Conservation (phyloP, 352 stramenopile species). For the Pythium phragmitis region DNA sequence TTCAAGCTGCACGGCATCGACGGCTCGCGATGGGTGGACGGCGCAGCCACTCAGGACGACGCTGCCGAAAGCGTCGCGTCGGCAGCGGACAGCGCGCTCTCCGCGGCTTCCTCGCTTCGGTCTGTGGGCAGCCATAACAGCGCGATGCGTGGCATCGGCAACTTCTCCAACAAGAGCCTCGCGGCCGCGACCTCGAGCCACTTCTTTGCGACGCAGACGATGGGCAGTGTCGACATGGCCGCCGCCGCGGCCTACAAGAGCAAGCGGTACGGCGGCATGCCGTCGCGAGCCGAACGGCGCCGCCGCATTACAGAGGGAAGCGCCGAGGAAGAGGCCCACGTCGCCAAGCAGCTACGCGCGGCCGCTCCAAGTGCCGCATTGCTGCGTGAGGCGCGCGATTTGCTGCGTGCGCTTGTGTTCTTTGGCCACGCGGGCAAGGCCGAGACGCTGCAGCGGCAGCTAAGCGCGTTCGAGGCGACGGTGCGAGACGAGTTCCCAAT, state of each 20-base stretch:
- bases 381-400: slow-evolving; percentile 32
- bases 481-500: slow-evolving; percentile 27
- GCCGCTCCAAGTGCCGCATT: slow-evolving; percentile 40
- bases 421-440: slow-evolving; percentile 43
- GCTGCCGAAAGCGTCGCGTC: slow-evolving; percentile 44
- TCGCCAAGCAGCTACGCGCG: slow-evolving; percentile 44
- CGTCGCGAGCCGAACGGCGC: slow-evolving; percentile 50
- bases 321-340: slow-evolving; percentile 64
- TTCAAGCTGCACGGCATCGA: slow-evolving; percentile 81
- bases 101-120: slow-evolving; percentile 55
- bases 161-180: slow-evolving; percentile 65
- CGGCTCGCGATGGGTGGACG: slow-evolving; percentile 45
- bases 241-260: slow-evolving; percentile 30
- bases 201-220: slow-evolving; percentile 65
- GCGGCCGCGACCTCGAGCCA: slow-evolving; percentile 59
- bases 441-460: slow-evolving; percentile 41
- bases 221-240: slow-evolving; percentile 19
- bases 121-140: slow-evolving; percentile 84
- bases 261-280: slow-evolving; percentile 47
- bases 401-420: slow-evolving; percentile 58
- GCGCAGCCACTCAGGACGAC: slow-evolving; percentile 17
- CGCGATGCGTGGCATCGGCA: slow-evolving; percentile 54
- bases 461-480: slow-evolving; percentile 43
- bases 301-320: slow-evolving; percentile 72
- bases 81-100: slow-evolving; percentile 54